Percentiles rank a stretch among this genome's conserved stretches.
These are phyloP conservation scores for Acacia concinna DNA, from an alignment of 331 rosid genomes.

Conservation along the genomic window DNA sequence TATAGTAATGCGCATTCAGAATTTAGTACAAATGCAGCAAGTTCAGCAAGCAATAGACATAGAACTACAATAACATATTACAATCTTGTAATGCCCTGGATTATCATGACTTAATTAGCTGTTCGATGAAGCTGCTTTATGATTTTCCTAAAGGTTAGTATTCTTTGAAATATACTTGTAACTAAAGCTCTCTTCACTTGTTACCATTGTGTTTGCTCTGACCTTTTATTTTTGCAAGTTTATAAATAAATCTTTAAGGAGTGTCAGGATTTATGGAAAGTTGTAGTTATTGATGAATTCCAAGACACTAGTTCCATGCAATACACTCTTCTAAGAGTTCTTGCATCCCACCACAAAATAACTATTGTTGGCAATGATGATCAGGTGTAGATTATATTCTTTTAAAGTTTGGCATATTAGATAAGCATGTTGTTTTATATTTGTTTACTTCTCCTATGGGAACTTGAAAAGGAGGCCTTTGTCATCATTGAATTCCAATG, in stretches of 20 bases:
- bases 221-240: slow-evolving; percentile 19
- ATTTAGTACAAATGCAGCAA: no score
- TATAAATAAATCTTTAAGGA: slow-evolving; percentile 64
- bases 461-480: background rate
- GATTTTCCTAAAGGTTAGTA: slow-evolving; percentile 82
- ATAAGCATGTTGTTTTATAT: slow-evolving; percentile 16
- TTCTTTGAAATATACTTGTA: slow-evolving; percentile 27
- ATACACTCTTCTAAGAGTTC: slow-evolving; percentile 68
- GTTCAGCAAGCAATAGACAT: no score
- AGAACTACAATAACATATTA: slow-evolving; percentile 67
- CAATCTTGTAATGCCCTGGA: slow-evolving; percentile 89
- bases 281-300: slow-evolving; percentile 91
- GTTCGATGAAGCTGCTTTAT: slow-evolving; percentile 80
- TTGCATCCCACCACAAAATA: slow-evolving; percentile 68
- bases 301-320: slow-evolving; percentile 98
- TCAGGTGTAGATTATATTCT: slow-evolving; percentile 54
- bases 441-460: slow-evolving; percentile 24
- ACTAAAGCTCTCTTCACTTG: slow-evolving; percentile 13
- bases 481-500: slow-evolving; percentile 29
- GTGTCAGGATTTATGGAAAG: slow-evolving; percentile 76
- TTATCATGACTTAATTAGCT: slow-evolving; percentile 92
- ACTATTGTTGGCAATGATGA: slow-evolving; percentile 98
- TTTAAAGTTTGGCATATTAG: slow-evolving; percentile 3
- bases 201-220: slow-evolving; percentile 37
- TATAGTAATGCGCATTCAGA: no score